A percentile compares a stretch with the other conserved stretches of the same genome.
phyloP scores from a whole-genome alignment of 2,329 filamentous ascomycete species.

The Hyphodiscus sp. region DNA sequence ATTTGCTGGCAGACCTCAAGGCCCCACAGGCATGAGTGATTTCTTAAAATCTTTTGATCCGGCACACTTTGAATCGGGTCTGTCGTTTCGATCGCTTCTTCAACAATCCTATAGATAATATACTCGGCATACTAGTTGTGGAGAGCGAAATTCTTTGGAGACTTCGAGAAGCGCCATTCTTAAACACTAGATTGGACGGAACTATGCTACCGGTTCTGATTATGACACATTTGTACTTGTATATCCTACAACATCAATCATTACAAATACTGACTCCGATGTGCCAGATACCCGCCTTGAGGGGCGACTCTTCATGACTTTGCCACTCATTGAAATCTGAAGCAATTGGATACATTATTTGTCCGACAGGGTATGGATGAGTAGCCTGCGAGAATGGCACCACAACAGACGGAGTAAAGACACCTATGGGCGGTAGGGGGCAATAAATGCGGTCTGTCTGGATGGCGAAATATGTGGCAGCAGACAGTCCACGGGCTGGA shows the following conservation, averaged over 20 bases:
- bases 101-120: too few relatives aligned
- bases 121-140: background rate
- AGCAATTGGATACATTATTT: background rate
- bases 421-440: too few relatives aligned
- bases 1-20: background rate
- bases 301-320: background rate
- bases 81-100: too few relatives aligned
- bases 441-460: too few relatives aligned
- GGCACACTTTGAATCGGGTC: too few relatives aligned
- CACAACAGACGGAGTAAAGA: too few relatives aligned
- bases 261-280: background rate
- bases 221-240: background rate
- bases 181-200: background rate
- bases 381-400: background rate
- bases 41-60: too few relatives aligned
- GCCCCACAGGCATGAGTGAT: too few relatives aligned
- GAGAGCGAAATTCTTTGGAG: background rate
- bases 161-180: background rate
- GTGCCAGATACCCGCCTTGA: background rate
- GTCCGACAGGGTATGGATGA: background rate
- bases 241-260: background rate
- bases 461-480: too few relatives aligned
- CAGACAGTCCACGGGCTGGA: too few relatives aligned
- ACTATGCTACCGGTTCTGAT: background rate
- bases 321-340: background rate